Base-by-base conservation (phyloP, 2,329 filamentous ascomycete species). In the Microdochium nivale region DNA sequence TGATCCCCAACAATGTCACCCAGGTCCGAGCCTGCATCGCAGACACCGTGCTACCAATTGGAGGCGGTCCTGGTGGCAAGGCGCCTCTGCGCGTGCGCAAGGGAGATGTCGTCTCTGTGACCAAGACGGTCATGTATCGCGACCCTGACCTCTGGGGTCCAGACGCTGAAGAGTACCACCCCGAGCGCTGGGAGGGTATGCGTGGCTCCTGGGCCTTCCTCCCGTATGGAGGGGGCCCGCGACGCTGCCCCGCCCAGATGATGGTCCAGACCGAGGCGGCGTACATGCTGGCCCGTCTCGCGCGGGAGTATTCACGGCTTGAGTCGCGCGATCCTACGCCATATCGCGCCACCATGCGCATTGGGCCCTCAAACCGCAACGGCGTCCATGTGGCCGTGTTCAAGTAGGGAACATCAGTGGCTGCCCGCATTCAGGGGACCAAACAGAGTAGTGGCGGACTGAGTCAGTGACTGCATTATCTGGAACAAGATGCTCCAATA, bases 191-290 rank as follows among this genome's bases (percentile, higher is more conserved):
- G 35, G 5, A 43, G 35, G 35, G 16, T 14, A 7, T 43, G 35
- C 35, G 35, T 4, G 16, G 16, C 14, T 43, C 35, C 35, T 43
- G 16, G 16, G 14, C 35, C 5, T 43, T 23, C 35, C 21, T 23
- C 35, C 49, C 61, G 11, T 30, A 30, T 11, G 27, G 27, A 11
- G 27, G 27, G 5, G 27, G 27, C 5, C 27, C 58, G 16, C 60
- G 55, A 7, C 55, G 71, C 3, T 69, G 75, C 53, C 65, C 71
- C 49, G 59, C 77, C 7, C 60, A 79, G 24, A 63, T 77, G 35
- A 65, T 76, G 43, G 69, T 78, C 62, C 11, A 32, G 4, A 32
- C 47, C 3, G 47, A 48, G 47, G 16, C 13, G 11, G 27, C 23
- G 23, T 48, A 48, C 21, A 23, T 48, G 13, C 14, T 48, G 2